Percentiles rank a stretch among this genome's conserved stretches.
These are phyloP conservation scores for Melanomma pulvis-pyrius DNA, from an alignment of 495 filamentous ascomycete species.

Conservation along the genomic window DNA sequence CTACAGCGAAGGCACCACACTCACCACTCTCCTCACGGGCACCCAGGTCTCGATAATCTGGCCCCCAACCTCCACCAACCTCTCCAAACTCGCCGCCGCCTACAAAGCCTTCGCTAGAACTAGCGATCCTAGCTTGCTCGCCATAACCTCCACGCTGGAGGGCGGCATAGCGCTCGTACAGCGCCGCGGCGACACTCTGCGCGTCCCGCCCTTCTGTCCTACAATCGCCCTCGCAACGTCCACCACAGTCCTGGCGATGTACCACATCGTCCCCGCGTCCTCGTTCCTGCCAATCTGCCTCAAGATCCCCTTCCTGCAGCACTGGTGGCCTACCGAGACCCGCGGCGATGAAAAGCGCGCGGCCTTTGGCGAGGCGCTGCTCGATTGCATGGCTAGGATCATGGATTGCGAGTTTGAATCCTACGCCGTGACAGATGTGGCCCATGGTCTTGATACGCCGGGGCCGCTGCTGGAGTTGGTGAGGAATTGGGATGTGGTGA, in stretches of 20 bases:
- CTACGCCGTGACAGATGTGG: neutral
- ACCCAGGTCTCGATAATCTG: constrained; percentile 1
- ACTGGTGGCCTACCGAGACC: constrained; percentile 13
- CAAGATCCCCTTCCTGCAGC: neutral
- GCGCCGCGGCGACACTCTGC: neutral
- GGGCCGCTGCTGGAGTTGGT: neutral
- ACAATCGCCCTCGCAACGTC: neutral
- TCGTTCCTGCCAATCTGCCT: neutral
- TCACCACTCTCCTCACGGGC: constrained; percentile 1
- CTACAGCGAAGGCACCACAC: constrained; percentile 1
- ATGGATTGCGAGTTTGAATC: constrained; percentile 7
- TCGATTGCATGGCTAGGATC: neutral
- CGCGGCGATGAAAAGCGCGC: neutral
- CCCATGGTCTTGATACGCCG: neutral
- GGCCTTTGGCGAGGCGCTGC: neutral
- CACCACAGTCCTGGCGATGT: constrained; percentile 3
- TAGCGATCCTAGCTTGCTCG: neutral
- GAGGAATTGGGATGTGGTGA: constrained; percentile 8
- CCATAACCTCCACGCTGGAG: neutral
- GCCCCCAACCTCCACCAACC: constrained; percentile 7
- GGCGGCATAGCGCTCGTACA: constrained; percentile 10
- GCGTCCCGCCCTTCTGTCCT: constrained; percentile 11
- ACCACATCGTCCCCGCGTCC: neutral
- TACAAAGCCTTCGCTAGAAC: neutral
- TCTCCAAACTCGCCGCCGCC: neutral